A percentile compares a stretch with the other conserved stretches of the same genome.
phyloP scores from a whole-genome alignment of 2,329 filamentous ascomycete genomes.

The Didymella sp. region DNA sequence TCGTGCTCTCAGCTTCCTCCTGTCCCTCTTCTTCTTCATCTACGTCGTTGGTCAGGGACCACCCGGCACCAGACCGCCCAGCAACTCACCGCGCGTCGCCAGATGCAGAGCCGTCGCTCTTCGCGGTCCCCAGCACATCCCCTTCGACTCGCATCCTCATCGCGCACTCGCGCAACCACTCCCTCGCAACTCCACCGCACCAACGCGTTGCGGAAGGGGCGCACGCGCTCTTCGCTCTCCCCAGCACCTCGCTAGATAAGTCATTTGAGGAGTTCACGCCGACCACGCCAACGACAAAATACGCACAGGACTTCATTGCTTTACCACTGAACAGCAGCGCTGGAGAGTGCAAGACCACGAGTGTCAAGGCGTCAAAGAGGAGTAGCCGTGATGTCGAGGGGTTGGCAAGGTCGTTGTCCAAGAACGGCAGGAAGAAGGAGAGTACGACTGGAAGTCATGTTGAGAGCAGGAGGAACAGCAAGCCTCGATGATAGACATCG shows the following conservation, averaged over 20 bases:
- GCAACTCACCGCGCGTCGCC: too few species aligned
- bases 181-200: not conserved
- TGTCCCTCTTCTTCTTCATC: too few species aligned
- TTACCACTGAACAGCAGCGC: not conserved
- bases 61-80: too few species aligned
- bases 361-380: not conserved
- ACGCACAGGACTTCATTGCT: conserved; percentile 4
- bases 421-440: not conserved
- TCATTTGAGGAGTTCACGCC: not conserved
- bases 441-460: not conserved
- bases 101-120: not conserved
- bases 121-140: not conserved
- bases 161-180: not conserved
- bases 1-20: not conserved
- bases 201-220: not conserved
- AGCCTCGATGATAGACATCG: not conserved
- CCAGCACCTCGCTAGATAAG: not conserved
- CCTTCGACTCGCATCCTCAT: too few species aligned
- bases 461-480: not conserved
- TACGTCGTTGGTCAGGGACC: too few species aligned
- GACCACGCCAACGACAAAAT: not conserved
- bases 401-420: not conserved
- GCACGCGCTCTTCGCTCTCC: not conserved
- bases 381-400: not conserved
- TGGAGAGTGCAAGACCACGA: not conserved